These are phyloP conservation scores for Chlorella sp. DNA, from an alignment of 139 green algal species.

Conservation along the genomic window DNA sequence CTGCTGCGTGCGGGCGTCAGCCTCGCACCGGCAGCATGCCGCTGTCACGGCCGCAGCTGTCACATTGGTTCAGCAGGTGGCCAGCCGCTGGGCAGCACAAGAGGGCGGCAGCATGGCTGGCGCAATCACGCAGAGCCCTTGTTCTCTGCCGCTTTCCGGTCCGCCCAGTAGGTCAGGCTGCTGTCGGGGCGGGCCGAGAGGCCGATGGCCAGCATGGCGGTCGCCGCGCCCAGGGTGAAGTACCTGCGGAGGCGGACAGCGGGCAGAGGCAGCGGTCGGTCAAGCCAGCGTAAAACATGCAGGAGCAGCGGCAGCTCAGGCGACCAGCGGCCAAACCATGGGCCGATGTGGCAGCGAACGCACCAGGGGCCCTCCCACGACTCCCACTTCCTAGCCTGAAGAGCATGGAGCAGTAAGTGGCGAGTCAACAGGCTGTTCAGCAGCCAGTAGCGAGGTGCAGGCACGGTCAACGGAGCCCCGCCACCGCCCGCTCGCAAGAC, in stretches of 20 bases:
- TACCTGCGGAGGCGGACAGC: constrained; percentile 28
- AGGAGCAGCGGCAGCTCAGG: neutral
- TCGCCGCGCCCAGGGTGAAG: constrained; percentile 47
- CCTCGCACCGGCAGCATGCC: no score
- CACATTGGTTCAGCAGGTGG: no score
- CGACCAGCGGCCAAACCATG: neutral
- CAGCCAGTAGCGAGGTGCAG: no score
- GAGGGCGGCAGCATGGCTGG: no score
- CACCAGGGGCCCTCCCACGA: constrained; percentile 90
- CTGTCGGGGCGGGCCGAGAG: constrained; percentile 44
- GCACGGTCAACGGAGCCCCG: no score
- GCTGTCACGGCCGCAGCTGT: no score
- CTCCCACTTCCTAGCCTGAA: constrained; percentile 64
- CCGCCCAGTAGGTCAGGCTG: constrained; percentile 46
- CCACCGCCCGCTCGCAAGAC: no score
- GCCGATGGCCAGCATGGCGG: constrained; percentile 45
- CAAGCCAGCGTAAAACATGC: neutral
- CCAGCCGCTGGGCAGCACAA: no score
- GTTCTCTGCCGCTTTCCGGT: constrained; percentile 38
- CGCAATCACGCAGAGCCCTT: no score
- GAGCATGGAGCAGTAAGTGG: no score
- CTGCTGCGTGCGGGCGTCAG: no score
- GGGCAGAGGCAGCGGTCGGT: neutral
- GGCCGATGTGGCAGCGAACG: constrained; percentile 13
- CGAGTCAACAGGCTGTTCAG: no score